Evolutionary conservation across 2,329 filamentous ascomycete species (phyloP).

Genomic region (Coniochaeta sp.): DNA sequence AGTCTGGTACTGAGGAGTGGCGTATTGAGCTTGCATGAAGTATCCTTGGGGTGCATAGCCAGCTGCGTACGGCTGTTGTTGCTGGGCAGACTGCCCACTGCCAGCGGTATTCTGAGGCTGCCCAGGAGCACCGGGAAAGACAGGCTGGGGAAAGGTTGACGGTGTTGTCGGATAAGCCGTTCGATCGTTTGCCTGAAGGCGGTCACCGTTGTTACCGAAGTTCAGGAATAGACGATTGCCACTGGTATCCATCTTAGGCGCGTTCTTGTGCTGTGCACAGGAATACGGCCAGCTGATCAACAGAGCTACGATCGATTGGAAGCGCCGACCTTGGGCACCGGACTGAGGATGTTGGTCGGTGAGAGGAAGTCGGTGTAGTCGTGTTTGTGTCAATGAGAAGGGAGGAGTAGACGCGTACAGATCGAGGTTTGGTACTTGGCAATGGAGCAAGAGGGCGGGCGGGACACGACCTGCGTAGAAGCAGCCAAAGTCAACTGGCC

Average conservation of each 20-base stretch:
- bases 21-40: conserved; percentile 55
- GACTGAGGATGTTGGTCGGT: background rate
- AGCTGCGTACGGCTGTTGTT: conserved; percentile 36
- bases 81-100: conserved; percentile 34
- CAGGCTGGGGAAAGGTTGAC: conserved; percentile 91
- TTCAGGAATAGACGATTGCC: conserved; percentile 61
- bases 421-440: background rate
- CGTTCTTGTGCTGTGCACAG: background rate
- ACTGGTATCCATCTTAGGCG: conserved; percentile 41
- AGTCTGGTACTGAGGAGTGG: conserved; percentile 22
- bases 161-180: conserved; percentile 75
- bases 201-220: conserved; percentile 59
- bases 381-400: background rate
- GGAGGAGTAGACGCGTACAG: background rate
- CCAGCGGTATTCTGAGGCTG: conserved; percentile 34
- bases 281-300: background rate
- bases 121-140: conserved; percentile 41
- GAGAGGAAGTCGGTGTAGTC: background rate
- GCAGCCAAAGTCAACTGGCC: background rate
- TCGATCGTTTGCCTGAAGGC: conserved; percentile 56
- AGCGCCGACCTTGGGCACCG: background rate
- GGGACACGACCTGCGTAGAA: background rate
- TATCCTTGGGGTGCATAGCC: conserved; percentile 44
- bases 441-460: background rate
- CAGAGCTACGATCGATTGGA: background rate